These are phyloP conservation scores for Monilinia vaccinii-corymbosi DNA, from an alignment of 2,329 filamentous ascomycete genomes.

Conservation along the genomic window DNA sequence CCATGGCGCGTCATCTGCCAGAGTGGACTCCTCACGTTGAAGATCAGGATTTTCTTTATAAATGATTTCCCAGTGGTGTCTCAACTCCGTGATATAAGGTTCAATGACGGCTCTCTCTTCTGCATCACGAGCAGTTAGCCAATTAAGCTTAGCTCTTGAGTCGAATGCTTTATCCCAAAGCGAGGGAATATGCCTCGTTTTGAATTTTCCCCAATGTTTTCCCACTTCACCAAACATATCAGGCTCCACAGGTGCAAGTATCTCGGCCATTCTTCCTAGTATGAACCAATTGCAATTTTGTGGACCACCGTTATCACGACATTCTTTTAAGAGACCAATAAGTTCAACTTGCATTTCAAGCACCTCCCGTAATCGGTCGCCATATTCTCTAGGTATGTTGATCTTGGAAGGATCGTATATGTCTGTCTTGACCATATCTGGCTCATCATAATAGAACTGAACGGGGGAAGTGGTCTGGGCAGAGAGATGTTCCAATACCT, in stretches of 20 bases:
- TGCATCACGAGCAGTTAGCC: neutral
- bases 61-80: neutral
- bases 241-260: neutral
- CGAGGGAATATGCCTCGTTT: neutral
- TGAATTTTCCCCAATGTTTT: neutral
- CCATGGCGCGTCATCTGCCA: neutral
- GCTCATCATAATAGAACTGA: neutral
- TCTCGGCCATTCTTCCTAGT: slow-evolving; percentile 3
- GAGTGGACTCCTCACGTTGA: neutral
- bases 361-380: neutral
- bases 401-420: slow-evolving; percentile 1
- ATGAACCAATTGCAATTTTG: neutral
- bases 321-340: neutral
- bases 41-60: neutral
- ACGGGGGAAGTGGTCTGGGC: neutral
- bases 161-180: neutral
- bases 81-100: neutral
- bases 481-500: slow-evolving; percentile 3
- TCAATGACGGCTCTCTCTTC: neutral
- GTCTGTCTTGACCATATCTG: slow-evolving; percentile 4
- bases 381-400: neutral
- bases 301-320: neutral
- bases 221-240: slow-evolving; percentile 1
- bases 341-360: neutral
- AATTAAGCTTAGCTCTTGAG: neutral